phyloP scores from a whole-genome alignment of 2,329 filamentous ascomycete genomes.

The Aureobasidium sp. region DNA sequence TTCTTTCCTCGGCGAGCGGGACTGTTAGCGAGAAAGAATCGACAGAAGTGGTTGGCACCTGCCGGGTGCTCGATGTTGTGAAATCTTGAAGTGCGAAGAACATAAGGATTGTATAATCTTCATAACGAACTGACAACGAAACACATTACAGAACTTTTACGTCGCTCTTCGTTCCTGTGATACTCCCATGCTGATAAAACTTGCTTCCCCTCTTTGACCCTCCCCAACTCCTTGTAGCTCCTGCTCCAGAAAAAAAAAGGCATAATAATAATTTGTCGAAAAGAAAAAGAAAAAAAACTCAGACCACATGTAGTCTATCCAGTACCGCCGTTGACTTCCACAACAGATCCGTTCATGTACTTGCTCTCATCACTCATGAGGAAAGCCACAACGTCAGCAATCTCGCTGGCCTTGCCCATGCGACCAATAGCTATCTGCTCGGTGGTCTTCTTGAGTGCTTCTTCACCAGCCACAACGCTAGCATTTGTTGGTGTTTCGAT shows the following conservation, averaged over 20 bases:
- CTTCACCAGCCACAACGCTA: conserved; percentile 40
- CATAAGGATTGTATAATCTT: neutral
- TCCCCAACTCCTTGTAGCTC: neutral
- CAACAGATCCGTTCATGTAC: conserved; percentile 41
- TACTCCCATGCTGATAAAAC: too few species aligned
- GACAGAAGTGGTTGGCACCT: too few species aligned
- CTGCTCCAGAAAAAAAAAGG: neutral
- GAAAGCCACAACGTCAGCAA: conserved; percentile 44
- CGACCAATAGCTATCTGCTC: conserved; percentile 33
- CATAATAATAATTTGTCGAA: neutral
- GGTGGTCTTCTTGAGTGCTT: conserved; percentile 32
- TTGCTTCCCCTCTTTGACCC: neutral
- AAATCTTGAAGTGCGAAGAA: too few species aligned
- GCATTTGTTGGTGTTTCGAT: conserved; percentile 43
- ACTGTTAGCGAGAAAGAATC: too few species aligned
- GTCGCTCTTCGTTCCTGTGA: neutral
- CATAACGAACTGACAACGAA: neutral
- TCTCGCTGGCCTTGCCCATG: conserved; percentile 38
- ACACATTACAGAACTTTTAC: neutral
- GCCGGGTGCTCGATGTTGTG: too few species aligned
- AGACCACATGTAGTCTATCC: neutral
- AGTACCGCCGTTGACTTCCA: conserved; percentile 39
- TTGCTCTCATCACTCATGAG: conserved; percentile 36
- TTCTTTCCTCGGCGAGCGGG: too few species aligned
- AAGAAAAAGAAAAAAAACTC: neutral